A percentile compares a stretch with the other conserved stretches of the same genome.
Evolutionary conservation across 129 eudicot species (phyloP).

Genomic region (Deinandra increscens): DNA sequence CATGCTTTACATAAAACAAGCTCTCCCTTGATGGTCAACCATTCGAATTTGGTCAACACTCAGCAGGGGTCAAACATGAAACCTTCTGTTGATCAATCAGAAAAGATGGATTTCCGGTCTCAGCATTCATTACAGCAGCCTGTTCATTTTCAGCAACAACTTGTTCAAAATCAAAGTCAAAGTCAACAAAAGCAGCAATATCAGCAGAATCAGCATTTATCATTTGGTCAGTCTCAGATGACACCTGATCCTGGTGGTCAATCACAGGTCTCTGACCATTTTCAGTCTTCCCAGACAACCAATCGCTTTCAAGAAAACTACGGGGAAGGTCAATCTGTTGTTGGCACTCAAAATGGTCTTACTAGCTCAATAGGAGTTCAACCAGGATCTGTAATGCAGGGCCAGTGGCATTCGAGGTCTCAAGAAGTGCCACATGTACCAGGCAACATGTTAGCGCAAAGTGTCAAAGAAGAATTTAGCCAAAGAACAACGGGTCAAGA

Average conservation of each 20-base stretch:
- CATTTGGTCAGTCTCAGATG: slow-evolving; percentile 46
- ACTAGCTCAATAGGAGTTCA: slow-evolving; percentile 34
- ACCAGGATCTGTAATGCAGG: slow-evolving; percentile 41
- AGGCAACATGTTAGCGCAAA: slow-evolving; percentile 41
- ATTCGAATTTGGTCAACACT: slow-evolving; percentile 36
- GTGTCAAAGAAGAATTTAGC: slow-evolving; percentile 54
- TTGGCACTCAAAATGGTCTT: slow-evolving; percentile 47
- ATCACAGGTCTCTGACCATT: slow-evolving; percentile 48
- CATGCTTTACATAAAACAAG: slow-evolving; percentile 51
- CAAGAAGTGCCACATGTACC: slow-evolving; percentile 39
- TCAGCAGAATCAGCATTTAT: slow-evolving; percentile 41
- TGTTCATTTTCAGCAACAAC: slow-evolving; percentile 51
- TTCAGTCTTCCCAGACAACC: slow-evolving; percentile 45
- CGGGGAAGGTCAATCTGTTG: slow-evolving; percentile 43
- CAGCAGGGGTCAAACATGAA: slow-evolving; percentile 32
- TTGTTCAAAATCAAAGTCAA: slow-evolving; percentile 48
- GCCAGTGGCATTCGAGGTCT: slow-evolving; percentile 62
- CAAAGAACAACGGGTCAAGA: slow-evolving; percentile 58
- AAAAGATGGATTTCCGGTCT: slow-evolving; percentile 39
- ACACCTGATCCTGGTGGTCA: slow-evolving; percentile 40
- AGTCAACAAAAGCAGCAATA: slow-evolving; percentile 35
- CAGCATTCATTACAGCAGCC: slow-evolving; percentile 33
- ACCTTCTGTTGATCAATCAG: slow-evolving; percentile 43
- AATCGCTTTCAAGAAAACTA: slow-evolving; percentile 43
- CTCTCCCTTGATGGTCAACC: slow-evolving; percentile 45